Conservation (phyloP, 768 basidiomycete species). For the Kwoniella europaea region DNA sequence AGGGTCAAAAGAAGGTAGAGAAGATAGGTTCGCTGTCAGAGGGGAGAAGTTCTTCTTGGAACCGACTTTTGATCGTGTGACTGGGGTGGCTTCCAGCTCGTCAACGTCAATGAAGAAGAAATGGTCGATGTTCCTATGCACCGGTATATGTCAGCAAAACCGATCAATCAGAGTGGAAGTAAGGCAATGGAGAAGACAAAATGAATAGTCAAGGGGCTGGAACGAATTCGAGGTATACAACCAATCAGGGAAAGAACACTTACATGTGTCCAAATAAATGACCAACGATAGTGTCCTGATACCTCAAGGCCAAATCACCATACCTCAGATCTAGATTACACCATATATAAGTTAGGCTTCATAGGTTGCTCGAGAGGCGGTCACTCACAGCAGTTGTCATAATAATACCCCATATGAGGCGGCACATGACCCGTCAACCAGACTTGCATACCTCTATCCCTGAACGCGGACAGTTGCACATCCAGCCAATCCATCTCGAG, state of each 20-base stretch:
- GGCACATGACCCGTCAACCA: conserved; percentile 77
- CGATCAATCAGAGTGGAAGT: no score
- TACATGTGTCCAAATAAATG: conserved; percentile 74
- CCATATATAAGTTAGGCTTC: conserved; percentile 21
- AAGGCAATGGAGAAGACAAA: no score
- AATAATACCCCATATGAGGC: conserved; percentile 77
- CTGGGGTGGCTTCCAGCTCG: conserved; percentile 49
- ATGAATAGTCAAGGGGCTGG: no score
- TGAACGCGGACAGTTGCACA: conserved; percentile 74
- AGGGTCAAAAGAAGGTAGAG: conserved; percentile 13
- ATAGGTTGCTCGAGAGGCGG: neutral
- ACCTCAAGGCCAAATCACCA: conserved; percentile 70
- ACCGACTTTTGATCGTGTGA: neutral
- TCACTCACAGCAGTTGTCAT: conserved; percentile 77
- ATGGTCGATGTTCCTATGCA: conserved; percentile 78
- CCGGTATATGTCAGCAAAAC: no score
- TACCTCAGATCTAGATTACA: conserved; percentile 62
- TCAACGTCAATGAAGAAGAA: conserved; percentile 60
- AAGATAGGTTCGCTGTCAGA: conserved; percentile 14
- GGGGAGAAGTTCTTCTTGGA: conserved; percentile 16
- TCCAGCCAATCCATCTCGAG: conserved; percentile 88
- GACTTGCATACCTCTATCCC: conserved; percentile 73
- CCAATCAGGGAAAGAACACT: conserved; percentile 49
- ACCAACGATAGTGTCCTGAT: conserved; percentile 84
- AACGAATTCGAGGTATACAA: no score